Evolutionary conservation across 2,329 filamentous ascomycete species (phyloP).

Genomic region (Fusarium sp.): DNA sequence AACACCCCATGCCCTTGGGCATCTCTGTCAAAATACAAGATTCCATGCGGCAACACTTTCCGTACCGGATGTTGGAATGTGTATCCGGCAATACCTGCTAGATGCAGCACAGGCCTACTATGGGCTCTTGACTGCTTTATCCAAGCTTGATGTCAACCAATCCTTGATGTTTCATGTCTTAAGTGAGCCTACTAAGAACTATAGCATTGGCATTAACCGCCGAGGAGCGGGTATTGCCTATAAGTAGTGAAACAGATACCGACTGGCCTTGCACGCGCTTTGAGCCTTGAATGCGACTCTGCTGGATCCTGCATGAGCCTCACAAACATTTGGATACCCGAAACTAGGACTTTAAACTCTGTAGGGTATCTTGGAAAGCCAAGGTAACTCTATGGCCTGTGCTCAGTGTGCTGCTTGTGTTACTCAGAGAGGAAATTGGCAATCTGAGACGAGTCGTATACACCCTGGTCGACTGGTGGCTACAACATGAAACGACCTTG

Average conservation of each 20-base stretch:
- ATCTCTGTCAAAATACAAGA: background rate
- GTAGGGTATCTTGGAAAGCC: slow-evolving; percentile 17
- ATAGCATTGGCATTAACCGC: slow-evolving; percentile 32
- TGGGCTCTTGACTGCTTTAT: slow-evolving; percentile 11
- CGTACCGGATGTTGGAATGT: slow-evolving; percentile 4
- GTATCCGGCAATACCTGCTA: slow-evolving; percentile 1
- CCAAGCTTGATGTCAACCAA: slow-evolving; percentile 2
- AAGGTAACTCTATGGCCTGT: slow-evolving; percentile 13
- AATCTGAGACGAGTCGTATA: slow-evolving; percentile 41
- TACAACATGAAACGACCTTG: slow-evolving; percentile 37
- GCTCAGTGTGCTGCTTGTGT: slow-evolving; percentile 20
- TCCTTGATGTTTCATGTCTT: slow-evolving; percentile 31
- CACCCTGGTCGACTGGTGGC: slow-evolving; percentile 22
- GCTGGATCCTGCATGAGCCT: slow-evolving; percentile 1
- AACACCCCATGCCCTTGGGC: background rate
- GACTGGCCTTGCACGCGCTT: background rate
- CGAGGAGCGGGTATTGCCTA: slow-evolving; percentile 22
- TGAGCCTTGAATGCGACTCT: slow-evolving; percentile 21
- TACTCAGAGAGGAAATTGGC: slow-evolving; percentile 34
- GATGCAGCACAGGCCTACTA: slow-evolving; percentile 10
- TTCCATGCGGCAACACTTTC: slow-evolving; percentile 5
- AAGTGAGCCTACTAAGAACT: slow-evolving; percentile 20
- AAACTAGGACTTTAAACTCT: background rate
- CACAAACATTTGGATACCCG: background rate
- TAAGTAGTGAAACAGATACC: slow-evolving; percentile 12